A percentile compares a stretch with the other conserved stretches of the same genome.
Evolutionary conservation across 371 early-diverging fungal species (phyloP).

Genomic region (Mortierella sp.): DNA sequence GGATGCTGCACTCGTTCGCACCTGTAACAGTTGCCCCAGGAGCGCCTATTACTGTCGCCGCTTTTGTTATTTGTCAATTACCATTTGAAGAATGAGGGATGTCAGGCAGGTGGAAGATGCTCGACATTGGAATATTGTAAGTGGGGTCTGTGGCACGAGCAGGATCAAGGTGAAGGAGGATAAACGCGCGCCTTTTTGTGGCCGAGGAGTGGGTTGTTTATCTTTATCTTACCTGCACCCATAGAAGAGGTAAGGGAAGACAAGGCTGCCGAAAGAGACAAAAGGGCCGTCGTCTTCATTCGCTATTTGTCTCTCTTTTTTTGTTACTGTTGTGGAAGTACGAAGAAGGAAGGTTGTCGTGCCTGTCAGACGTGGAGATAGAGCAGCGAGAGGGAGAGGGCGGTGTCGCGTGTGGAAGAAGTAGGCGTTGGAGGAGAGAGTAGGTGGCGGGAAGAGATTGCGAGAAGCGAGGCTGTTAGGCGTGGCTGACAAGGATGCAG

Average conservation of each 20-base stretch:
- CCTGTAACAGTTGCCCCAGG: not conserved
- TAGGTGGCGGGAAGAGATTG: not conserved
- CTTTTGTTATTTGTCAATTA: not conserved
- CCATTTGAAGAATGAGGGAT: not conserved
- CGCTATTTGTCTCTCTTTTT: not conserved
- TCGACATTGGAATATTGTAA: not conserved
- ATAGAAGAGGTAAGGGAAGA: conserved; percentile 10
- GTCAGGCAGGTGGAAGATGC: not conserved
- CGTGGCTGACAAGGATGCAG: not conserved
- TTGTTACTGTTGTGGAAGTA: not conserved
- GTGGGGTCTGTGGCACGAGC: not conserved
- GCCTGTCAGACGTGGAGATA: too few relatives aligned
- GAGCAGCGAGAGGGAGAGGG: too few relatives aligned
- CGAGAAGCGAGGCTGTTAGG: not conserved
- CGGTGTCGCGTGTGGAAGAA: not conserved
- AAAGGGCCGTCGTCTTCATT: conserved; percentile 16
- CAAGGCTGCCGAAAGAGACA: conserved; percentile 28
- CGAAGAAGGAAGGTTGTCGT: not conserved
- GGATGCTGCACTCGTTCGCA: conserved; percentile 17
- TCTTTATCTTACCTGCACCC: conserved; percentile 15
- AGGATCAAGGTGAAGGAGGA: not conserved
- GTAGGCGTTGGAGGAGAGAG: not conserved
- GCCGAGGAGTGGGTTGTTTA: not conserved
- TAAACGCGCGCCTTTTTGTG: not conserved
- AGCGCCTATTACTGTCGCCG: not conserved